Percentiles rank a stretch among this genome's conserved stretches.
These are phyloP conservation scores for Neonothopanus nambi DNA, from an alignment of 1,284 basidiomycete species.

Conservation along the genomic window DNA sequence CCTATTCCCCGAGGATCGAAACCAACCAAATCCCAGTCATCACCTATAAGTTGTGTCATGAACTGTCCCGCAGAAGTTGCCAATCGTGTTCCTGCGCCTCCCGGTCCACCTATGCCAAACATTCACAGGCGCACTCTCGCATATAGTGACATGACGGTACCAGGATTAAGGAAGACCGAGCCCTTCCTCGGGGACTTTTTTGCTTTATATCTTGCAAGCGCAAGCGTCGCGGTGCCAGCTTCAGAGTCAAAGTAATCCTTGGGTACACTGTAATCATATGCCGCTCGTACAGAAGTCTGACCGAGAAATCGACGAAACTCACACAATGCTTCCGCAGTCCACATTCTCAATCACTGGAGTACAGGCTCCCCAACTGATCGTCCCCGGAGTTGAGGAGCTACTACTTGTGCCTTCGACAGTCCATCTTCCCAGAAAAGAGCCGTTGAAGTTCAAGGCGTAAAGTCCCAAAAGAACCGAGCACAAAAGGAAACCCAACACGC, in stretches of 20 bases:
- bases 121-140: neutral
- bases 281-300: neutral
- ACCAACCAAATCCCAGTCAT: conserved; percentile 40
- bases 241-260: conserved; percentile 31
- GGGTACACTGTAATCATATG: conserved; percentile 26
- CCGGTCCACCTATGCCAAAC: conserved; percentile 28
- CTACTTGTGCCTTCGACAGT: no score
- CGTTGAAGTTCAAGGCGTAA: no score
- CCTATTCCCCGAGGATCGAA: conserved; percentile 47
- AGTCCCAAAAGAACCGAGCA: no score
- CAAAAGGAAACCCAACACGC: no score
- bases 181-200: conserved; percentile 24
- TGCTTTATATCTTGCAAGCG: conserved; percentile 26
- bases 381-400: neutral
- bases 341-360: conserved; percentile 10
- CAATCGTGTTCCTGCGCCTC: conserved; percentile 24
- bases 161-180: conserved; percentile 29
- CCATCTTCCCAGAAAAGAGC: no score
- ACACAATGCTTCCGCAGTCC: conserved; percentile 13
- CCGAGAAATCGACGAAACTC: neutral
- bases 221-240: conserved; percentile 29
- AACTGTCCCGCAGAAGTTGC: conserved; percentile 10
- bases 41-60: conserved; percentile 24
- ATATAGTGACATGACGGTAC: conserved; percentile 10
- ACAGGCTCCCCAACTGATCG: conserved; percentile 9